Conservation (phyloP, 176 grass and related monocot genomes). For the Pontederia paniculata region DNA sequence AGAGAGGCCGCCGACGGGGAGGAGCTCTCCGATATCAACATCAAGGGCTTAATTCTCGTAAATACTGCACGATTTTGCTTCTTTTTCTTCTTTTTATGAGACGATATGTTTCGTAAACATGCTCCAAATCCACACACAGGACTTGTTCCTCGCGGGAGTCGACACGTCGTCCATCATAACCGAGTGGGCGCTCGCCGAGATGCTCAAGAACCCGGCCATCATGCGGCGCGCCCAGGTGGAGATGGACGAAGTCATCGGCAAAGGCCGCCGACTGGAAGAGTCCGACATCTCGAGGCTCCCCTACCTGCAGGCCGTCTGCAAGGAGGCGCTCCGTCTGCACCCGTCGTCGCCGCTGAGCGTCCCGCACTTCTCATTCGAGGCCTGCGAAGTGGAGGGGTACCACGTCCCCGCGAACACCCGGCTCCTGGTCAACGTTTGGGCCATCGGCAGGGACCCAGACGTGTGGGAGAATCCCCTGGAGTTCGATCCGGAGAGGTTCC, state of each 20-base stretch:
- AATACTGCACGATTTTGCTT: neutral
- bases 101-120: neutral
- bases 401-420: constrained; percentile 14
- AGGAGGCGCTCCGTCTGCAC: constrained; percentile 26
- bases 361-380: constrained; percentile 1
- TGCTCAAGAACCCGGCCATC: constrained; percentile 18
- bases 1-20: neutral
- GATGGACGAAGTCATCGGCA: constrained; percentile 16
- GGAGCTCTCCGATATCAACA: constrained; percentile 19
- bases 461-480: constrained; percentile 22
- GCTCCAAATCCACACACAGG: neutral
- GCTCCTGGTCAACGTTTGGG: constrained; percentile 28
- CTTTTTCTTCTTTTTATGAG: neutral
- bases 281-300: constrained; percentile 23
- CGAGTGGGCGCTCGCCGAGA: constrained; percentile 25
- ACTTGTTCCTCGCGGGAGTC: constrained; percentile 23
- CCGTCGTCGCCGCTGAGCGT: constrained; percentile 24
- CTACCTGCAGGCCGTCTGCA: constrained; percentile 19
- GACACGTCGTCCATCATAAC: constrained; percentile 18
- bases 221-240: constrained; percentile 12
- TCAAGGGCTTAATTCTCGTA: constrained; percentile 27
- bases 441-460: constrained; percentile 19
- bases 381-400: constrained; percentile 10
- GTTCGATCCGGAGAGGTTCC: constrained; percentile 15
- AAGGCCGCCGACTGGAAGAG: constrained; percentile 10